Conservation (phyloP, 2,329 filamentous ascomycete species). For the Aspergillus cejpii region DNA sequence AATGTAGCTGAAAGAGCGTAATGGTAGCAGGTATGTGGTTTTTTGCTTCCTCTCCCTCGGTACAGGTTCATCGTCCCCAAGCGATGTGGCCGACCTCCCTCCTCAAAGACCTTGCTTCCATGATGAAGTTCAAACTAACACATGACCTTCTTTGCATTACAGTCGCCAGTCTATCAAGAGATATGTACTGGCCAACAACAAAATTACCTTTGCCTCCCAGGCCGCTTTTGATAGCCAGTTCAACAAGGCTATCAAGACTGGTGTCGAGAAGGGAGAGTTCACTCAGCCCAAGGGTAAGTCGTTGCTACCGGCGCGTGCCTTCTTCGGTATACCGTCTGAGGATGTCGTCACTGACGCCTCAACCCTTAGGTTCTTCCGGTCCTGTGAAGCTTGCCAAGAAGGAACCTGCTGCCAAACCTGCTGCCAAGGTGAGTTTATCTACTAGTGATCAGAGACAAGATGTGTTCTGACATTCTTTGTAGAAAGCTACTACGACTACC, state of each 20-base stretch:
- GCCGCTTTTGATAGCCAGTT: slow-evolving; percentile 64
- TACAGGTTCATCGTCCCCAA: slow-evolving; percentile 7
- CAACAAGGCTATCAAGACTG: slow-evolving; percentile 75
- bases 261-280: slow-evolving; percentile 82
- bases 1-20: slow-evolving; percentile 61
- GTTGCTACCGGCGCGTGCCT: slow-evolving; percentile 3
- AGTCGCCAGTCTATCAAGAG: slow-evolving; percentile 69
- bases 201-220: slow-evolving; percentile 50
- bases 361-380: slow-evolving; percentile 63
- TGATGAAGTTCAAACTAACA: slow-evolving; percentile 27
- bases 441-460: background rate
- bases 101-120: slow-evolving; percentile 7
- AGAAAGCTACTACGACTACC: slow-evolving; percentile 4
- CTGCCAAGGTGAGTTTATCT: slow-evolving; percentile 28
- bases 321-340: slow-evolving; percentile 5
- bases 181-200: slow-evolving; percentile 67
- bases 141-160: slow-evolving; percentile 17
- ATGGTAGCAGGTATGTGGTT: slow-evolving; percentile 59
- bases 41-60: slow-evolving; percentile 17
- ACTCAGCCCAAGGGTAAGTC: slow-evolving; percentile 80
- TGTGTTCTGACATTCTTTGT: background rate
- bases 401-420: slow-evolving; percentile 45
- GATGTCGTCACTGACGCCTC: slow-evolving; percentile 23
- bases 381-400: slow-evolving; percentile 91
- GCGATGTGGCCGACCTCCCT: slow-evolving; percentile 16